These are phyloP conservation scores for Termitomyces sp. DNA, from an alignment of 768 basidiomycete species.

Conservation along the genomic window DNA sequence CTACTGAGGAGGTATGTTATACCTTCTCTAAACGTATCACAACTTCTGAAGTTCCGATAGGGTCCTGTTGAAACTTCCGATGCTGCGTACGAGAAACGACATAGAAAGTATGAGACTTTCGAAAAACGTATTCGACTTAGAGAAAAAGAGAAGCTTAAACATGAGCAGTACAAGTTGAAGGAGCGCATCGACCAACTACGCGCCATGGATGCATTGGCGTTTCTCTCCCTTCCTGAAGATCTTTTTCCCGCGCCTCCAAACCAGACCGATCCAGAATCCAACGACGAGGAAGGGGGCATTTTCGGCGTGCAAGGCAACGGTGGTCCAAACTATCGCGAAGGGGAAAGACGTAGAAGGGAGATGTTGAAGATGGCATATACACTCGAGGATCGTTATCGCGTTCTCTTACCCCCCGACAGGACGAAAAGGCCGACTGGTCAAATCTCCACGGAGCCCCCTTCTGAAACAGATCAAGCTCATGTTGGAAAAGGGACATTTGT, in stretches of 20 bases:
- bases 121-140: constrained; percentile 82
- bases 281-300: constrained; percentile 20
- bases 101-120: constrained; percentile 80
- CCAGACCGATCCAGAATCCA: constrained; percentile 17
- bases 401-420: constrained; percentile 66
- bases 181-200: constrained; percentile 82
- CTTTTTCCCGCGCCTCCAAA: constrained; percentile 42
- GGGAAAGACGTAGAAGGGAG: constrained; percentile 66
- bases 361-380: constrained; percentile 66
- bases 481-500: constrained; percentile 18
- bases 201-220: constrained; percentile 65
- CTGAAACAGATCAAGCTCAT: constrained; percentile 20
- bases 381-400: constrained; percentile 68
- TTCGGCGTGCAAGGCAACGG: constrained; percentile 33
- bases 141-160: constrained; percentile 88
- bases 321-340: constrained; percentile 41
- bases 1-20: constrained; percentile 61
- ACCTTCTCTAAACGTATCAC: not conserved
- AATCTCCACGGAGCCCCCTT: constrained; percentile 10
- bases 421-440: constrained; percentile 26
- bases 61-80: constrained; percentile 71
- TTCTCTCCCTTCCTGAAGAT: constrained; percentile 54
- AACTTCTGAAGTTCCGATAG: constrained; percentile 19
- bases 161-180: constrained; percentile 88
- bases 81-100: constrained; percentile 72